Evolutionary conservation across 306 rosid genomes (phyloP), one percentile per base, ranked within the genome.

Genomic region (Casuarina cunninghamiana): DNA sequence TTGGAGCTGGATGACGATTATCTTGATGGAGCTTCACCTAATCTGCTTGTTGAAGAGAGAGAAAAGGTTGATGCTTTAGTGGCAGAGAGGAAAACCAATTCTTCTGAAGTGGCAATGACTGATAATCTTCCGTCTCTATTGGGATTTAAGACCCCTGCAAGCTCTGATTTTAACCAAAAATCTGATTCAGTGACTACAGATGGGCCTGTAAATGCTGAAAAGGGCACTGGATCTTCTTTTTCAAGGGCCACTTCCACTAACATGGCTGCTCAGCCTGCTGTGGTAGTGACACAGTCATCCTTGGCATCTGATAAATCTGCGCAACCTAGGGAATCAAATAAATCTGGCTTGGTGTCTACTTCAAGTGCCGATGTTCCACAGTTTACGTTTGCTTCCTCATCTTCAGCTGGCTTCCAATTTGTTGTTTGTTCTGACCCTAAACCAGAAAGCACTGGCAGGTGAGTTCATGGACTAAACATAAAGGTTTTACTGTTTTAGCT

Each of bases 1-100:
- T 70, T 88, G 84, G 98, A 94, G 77, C 80, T 90, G 82, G 97
- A 90, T 72, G 97, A 90, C 39, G 91, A 87, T 74, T 60, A 75
- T 84, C 74, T 87, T 16, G 84, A 86, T 67, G 90, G 91, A 55
- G 71, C 72, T 44, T 66, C 69, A 42, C 71, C 88, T 78, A 85
- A 57, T 68, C 69, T 71, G 65, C 70, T 82, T 37, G 50, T 78
- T 53, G 84, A 69, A 62, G 91, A 79, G 80, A 82, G 72, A 77
- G 90, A 73, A 60, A 77, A 60, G 78, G 77, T 45, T 44, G 81
- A 87, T 45, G 68, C 37, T 71, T 57, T 63, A 37, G 58, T 73
- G 53, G 83, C 55, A 7, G 83, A 81, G 81, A 82, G 81, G 73
- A 84, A 73, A 72, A 69, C 45, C 12, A 46, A 72, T 78, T 63